Evolutionary conservation across 352 stramenopile species (phyloP), one percentile per base, ranked within the genome.

Genomic region (Pythium monospermum): DNA sequence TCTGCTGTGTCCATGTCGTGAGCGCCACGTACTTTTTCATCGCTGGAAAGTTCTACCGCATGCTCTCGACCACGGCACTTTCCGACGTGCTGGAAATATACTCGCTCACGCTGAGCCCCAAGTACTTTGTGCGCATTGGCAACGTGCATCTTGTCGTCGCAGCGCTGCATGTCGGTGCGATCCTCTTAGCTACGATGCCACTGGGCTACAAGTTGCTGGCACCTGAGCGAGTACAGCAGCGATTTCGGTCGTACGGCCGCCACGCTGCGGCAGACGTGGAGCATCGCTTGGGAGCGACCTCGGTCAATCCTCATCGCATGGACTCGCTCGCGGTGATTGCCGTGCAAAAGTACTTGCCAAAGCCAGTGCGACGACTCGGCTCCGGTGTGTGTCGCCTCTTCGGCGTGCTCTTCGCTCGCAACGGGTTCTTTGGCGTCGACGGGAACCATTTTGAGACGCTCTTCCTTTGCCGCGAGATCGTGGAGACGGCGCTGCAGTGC

Each of bases 401-500:
- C n/a, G n/a, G n/a, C n/a, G n/a, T n/a, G 10, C 18, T 49, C 42
- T 49, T 19, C 18, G 32, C 22, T 26, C 22, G 19, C 16, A 19
- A 22, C 13, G 33, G 52, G 0, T 28, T 63, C 18, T 53, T 57
- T n/a, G 40, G 47, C 40, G 32, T 63, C 32, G 38, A 63, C 18
- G 31, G 42, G 22, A 31, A 53, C 2, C 48, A 48, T 16, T 63
- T 63, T 49, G 55, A 63, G 25, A 26, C 19, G 0, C 15, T 57
- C 30, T 63, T 63, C 36, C 28, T 63, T 1, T 8, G 27, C 7
- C 47, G 55, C 1, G 55, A 63, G 27, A 6, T 53, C 13, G 18
- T 63, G 19, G 55, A 63, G 44, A 57, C 42, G 3, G 3, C 7
- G 1, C 37, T 63, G 16, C 55, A 63, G 36, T 18, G 40, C 7